These are phyloP conservation scores for Incumbomyces delicatus DNA, from an alignment of 2,329 filamentous ascomycete genomes.

Conservation along the genomic window DNA sequence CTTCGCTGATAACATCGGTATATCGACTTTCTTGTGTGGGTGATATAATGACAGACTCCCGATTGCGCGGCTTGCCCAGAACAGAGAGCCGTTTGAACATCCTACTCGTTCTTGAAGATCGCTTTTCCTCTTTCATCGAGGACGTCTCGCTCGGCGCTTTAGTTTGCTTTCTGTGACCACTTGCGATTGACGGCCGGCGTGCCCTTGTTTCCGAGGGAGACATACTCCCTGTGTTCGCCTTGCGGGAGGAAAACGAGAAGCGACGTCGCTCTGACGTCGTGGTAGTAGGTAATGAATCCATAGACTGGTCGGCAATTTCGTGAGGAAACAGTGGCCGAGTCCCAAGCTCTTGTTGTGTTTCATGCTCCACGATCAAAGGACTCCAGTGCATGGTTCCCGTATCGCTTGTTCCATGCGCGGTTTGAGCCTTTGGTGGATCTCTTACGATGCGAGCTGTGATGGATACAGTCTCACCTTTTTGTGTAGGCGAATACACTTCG, in stretches of 20 bases:
- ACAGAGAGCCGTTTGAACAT: slow-evolving; percentile 60
- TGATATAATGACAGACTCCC: slow-evolving; percentile 19
- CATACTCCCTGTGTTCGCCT: slow-evolving; percentile 23
- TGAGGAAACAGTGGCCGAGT: slow-evolving; percentile 15
- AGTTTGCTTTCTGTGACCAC: slow-evolving; percentile 30
- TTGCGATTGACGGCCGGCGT: slow-evolving; percentile 24
- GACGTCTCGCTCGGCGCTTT: slow-evolving; percentile 28
- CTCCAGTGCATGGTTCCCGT: slow-evolving; percentile 43
- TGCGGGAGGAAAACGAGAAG: slow-evolving; percentile 31
- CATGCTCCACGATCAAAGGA: slow-evolving; percentile 55
- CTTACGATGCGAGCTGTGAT: slow-evolving; percentile 78
- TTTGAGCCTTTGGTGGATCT: slow-evolving; percentile 29
- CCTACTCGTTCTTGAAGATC: slow-evolving; percentile 47
- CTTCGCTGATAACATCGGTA: slow-evolving; percentile 29
- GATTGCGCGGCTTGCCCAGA: slow-evolving; percentile 24
- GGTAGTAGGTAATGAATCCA: slow-evolving; percentile 13
- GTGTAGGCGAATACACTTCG: slow-evolving; percentile 7
- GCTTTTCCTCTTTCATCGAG: slow-evolving; percentile 35
- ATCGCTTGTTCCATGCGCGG: slow-evolving; percentile 11
- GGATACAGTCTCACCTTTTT: slow-evolving; percentile 61
- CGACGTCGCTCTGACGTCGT: slow-evolving; percentile 26
- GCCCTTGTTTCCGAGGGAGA: neutral
- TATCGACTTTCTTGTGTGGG: slow-evolving; percentile 5
- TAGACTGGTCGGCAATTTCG: slow-evolving; percentile 16
- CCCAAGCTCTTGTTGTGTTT: slow-evolving; percentile 35